Conservation (phyloP, 257 asterid genomes). For the Ocimum tenuiflorum region DNA sequence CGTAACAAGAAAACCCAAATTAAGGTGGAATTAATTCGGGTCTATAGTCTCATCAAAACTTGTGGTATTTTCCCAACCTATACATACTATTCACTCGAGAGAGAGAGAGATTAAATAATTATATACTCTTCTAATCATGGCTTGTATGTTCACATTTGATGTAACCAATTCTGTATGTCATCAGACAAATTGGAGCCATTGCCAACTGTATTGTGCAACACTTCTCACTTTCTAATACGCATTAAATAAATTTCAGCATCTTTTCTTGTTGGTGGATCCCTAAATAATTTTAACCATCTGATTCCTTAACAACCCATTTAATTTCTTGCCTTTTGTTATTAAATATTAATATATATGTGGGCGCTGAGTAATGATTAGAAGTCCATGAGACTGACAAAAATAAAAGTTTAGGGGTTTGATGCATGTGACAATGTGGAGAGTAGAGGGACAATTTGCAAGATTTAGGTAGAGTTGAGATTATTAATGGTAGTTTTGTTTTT, state of each 20-base stretch:
- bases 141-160: slow-evolving; percentile 43
- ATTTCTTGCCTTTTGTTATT: slow-evolving; percentile 22
- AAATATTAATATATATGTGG: slow-evolving; percentile 25
- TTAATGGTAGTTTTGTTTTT: neutral
- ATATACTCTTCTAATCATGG: slow-evolving; percentile 39
- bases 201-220: slow-evolving; percentile 46
- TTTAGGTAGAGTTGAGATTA: slow-evolving; percentile 16
- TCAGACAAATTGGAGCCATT: slow-evolving; percentile 52
- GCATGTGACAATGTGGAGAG: slow-evolving; percentile 76
- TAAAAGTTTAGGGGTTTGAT: slow-evolving; percentile 22
- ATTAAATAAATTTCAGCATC: slow-evolving; percentile 35
- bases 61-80: slow-evolving; percentile 6
- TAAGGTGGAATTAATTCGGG: no score
- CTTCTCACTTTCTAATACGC: slow-evolving; percentile 27
- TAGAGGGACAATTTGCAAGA: slow-evolving; percentile 34
- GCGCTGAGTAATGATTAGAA: slow-evolving; percentile 65
- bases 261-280: slow-evolving; percentile 43
- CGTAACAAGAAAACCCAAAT: no score
- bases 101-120: no score
- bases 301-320: slow-evolving; percentile 32
- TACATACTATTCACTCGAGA: neutral
- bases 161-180: slow-evolving; percentile 55
- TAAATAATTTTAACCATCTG: slow-evolving; percentile 17
- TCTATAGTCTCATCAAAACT: neutral
- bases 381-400: slow-evolving; percentile 36